These are phyloP conservation scores for Fusarium goolgardi DNA, from an alignment of 2,329 filamentous ascomycete species.

Conservation along the genomic window DNA sequence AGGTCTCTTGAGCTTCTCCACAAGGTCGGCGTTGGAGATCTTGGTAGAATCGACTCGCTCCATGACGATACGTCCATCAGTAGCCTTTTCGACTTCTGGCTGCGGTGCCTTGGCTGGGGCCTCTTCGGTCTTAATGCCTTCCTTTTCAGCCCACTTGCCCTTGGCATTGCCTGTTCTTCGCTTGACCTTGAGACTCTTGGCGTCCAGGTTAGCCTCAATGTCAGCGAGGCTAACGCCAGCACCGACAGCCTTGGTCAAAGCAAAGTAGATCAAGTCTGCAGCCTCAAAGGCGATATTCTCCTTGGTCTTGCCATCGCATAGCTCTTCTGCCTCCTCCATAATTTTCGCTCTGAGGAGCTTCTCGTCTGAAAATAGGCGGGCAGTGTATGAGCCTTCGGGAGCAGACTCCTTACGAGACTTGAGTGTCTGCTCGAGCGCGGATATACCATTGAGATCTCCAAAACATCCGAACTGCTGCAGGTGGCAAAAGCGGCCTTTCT, in stretches of 20 bases:
- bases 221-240: conserved; percentile 88
- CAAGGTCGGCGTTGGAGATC: conserved; percentile 72
- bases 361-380: conserved; percentile 89
- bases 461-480: conserved; percentile 93
- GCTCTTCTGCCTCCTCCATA: conserved; percentile 96
- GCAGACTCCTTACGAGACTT: conserved; percentile 83
- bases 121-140: conserved; percentile 68
- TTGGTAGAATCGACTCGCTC: conserved; percentile 77
- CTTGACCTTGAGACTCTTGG: conserved; percentile 96
- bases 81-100: conserved; percentile 50
- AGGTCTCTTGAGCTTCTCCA: conserved; percentile 82
- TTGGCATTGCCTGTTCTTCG: conserved; percentile 94
- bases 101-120: conserved; percentile 51
- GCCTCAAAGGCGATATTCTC: conserved; percentile 93
- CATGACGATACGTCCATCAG: conserved; percentile 78
- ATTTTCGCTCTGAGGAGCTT: conserved; percentile 94
- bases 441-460: conserved; percentile 82
- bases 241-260: conserved; percentile 86
- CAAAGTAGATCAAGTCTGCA: conserved; percentile 96
- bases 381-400: conserved; percentile 91
- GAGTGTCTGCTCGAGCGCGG: conserved; percentile 88
- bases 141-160: conserved; percentile 88
- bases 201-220: conserved; percentile 90
- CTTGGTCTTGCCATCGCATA: conserved; percentile 85
- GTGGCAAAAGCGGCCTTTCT: conserved; percentile 95